phyloP scores from a whole-genome alignment of 2,329 filamentous ascomycete species.

The Trichoderma guizhouense region DNA sequence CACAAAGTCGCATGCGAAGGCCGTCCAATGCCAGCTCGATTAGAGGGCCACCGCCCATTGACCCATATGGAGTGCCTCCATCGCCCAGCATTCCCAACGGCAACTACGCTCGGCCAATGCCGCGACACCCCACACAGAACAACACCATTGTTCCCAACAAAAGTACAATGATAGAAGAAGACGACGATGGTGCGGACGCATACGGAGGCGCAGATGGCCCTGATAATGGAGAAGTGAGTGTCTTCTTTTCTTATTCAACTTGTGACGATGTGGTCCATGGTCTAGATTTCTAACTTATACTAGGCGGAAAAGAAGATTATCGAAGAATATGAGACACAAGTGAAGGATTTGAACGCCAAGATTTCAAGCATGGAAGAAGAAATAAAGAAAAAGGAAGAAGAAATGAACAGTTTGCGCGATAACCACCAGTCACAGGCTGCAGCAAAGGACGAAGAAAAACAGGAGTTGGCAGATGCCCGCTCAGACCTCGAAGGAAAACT shows the following conservation, averaged over 20 bases:
- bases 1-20: slow-evolving; percentile 51
- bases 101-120: slow-evolving; percentile 71
- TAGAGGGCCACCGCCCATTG: slow-evolving; percentile 40
- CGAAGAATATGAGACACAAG: slow-evolving; percentile 75
- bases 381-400: slow-evolving; percentile 68
- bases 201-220: slow-evolving; percentile 46
- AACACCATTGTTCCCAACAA: slow-evolving; percentile 98
- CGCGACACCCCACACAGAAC: slow-evolving; percentile 81
- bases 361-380: slow-evolving; percentile 67
- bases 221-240: slow-evolving; percentile 39
- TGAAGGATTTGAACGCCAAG: slow-evolving; percentile 71
- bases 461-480: slow-evolving; percentile 67
- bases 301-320: slow-evolving; percentile 68
- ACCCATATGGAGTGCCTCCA: slow-evolving; percentile 53
- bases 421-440: slow-evolving; percentile 53
- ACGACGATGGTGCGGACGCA: slow-evolving; percentile 68
- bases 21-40: slow-evolving; percentile 63
- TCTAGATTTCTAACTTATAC: slow-evolving; percentile 20
- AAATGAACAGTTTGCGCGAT: slow-evolving; percentile 59
- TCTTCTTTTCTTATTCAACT: not conserved
- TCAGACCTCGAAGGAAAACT: slow-evolving; percentile 69
- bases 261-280: not conserved
- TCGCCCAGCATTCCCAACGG: slow-evolving; percentile 58
- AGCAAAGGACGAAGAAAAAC: slow-evolving; percentile 59
- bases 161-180: slow-evolving; percentile 95